Base-by-base conservation (phyloP, 108 stramenopile genomes). In the Pseudonitzschia delicatissima region DNA sequence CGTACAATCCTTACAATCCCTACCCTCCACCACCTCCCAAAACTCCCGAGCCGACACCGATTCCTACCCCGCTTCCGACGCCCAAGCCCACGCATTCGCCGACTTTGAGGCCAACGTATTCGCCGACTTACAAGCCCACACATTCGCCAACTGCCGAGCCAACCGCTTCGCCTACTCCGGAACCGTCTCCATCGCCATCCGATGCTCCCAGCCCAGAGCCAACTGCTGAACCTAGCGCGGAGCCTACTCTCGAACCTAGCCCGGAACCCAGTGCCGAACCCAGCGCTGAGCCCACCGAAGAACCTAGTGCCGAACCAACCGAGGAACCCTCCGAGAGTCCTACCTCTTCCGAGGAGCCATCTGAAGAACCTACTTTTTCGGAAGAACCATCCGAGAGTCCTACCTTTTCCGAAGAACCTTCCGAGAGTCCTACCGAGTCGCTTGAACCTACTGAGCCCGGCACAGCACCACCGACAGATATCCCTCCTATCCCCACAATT, bases 341-440 rank as follows among this genome's bases (percentile, higher is more conserved):
- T 13, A 55, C 53, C 2, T 2, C 29, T 31, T 55, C 53, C 2
- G 53, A 55, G 5, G 53, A 55, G 31, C 53, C 53, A 33, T 55
- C 53, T 8, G 53, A 55, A 7, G 31, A 55, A 13, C 53, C 53
- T 33, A 55, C 53, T 4, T 8, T 9, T 31, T 55, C 53, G 31
- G 53, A 55, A 55, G 53, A 55, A 15, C 53, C 53, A 55, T 55
- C 53, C 6, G 53, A 55, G 4, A 55, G 31, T 33, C 53, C 53
- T 15, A 55, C 53, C 2, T 3, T 28, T 5, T 33, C 31, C n/a
- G 31, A 27, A n/a, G 53, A 55, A 55, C 53, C 53, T n/a, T 55
- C 53, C 27, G 32, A 55, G 11, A 33, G 2, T 12, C 53, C 53
- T 4, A 27, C 53, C 2, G 17, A 27, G 32, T 33, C 31, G 13